phyloP scores from a whole-genome alignment of 2,329 filamentous ascomycete genomes.

The Paraconiothyrium brasiliense region DNA sequence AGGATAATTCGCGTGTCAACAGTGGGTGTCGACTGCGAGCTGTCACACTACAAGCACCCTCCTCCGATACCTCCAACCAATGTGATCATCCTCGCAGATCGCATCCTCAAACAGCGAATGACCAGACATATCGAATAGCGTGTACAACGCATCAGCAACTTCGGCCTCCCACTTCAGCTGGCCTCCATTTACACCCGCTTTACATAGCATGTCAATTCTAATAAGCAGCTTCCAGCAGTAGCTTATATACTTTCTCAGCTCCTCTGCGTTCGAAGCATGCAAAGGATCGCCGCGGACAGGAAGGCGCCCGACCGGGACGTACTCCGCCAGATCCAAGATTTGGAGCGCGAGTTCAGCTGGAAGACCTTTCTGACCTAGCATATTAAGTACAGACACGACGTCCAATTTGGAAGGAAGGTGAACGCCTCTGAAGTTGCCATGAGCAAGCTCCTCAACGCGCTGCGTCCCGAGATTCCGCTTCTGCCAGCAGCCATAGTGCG shows the following conservation, averaged over 20 bases:
- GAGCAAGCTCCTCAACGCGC: not conserved
- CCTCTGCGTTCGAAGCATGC: constrained; percentile 18
- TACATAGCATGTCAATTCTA: constrained; percentile 6
- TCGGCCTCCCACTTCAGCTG: constrained; percentile 9
- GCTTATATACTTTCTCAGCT: constrained; percentile 21
- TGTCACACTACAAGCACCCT: not conserved
- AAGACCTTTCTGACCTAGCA: constrained; percentile 16
- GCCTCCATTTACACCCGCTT: constrained; percentile 8
- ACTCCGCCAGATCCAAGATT: constrained; percentile 19
- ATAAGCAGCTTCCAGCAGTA: constrained; percentile 14
- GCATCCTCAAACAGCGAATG: not conserved
- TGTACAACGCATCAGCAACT: not conserved
- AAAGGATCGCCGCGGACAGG: constrained; percentile 18
- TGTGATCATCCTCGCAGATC: not conserved
- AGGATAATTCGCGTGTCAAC: no score
- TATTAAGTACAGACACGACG: constrained; percentile 14
- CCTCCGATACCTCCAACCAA: not conserved
- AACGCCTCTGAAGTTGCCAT: not conserved
- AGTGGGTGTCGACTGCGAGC: no score
- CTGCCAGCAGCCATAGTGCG: constrained; percentile 2
- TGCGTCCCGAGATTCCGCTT: constrained; percentile 3
- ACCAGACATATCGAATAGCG: not conserved
- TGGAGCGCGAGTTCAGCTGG: constrained; percentile 22
- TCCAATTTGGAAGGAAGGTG: constrained; percentile 5
- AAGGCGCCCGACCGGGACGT: constrained; percentile 8